Evolutionary conservation across 768 basidiomycete species (phyloP).

Genomic region (Crepidotus variabilis): DNA sequence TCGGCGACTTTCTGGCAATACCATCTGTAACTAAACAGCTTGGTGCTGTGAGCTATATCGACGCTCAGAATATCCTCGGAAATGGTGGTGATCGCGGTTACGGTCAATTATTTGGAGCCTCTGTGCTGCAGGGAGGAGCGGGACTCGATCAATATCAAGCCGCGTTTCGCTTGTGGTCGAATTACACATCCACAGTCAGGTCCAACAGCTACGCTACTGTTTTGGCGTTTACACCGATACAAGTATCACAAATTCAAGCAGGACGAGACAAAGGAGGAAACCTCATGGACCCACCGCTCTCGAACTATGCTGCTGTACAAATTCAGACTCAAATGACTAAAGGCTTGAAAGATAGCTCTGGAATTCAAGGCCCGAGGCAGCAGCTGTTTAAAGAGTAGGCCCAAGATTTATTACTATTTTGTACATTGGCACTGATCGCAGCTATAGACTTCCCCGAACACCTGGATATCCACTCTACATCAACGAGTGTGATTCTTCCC

Average conservation of each 20-base stretch:
- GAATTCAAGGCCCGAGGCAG: constrained; percentile 21
- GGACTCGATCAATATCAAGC: constrained; percentile 25
- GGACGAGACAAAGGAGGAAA: constrained; percentile 33
- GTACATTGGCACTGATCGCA: background rate
- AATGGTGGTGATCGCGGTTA: constrained; percentile 25
- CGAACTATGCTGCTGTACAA: constrained; percentile 30
- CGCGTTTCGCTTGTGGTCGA: constrained; percentile 27
- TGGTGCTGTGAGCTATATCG: constrained; percentile 31
- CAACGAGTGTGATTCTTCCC: constrained; percentile 34
- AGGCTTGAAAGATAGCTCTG: constrained; percentile 18
- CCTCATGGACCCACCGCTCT: constrained; percentile 32
- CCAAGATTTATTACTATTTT: too few relatives aligned
- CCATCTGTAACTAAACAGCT: constrained; percentile 24
- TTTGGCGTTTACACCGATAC: constrained; percentile 36
- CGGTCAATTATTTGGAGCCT: constrained; percentile 33
- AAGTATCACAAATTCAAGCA: constrained; percentile 28
- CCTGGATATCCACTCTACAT: constrained; percentile 36
- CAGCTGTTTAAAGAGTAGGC: constrained; percentile 28
- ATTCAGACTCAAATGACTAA: constrained; percentile 25
- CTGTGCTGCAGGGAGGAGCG: constrained; percentile 26
- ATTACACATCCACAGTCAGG: constrained; percentile 22
- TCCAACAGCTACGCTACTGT: constrained; percentile 22
- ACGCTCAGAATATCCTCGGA: constrained; percentile 28
- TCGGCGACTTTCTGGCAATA: constrained; percentile 36
- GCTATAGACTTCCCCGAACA: constrained; percentile 29